phyloP scores from a whole-genome alignment of 495 filamentous ascomycete genomes.

The Lineolata rhizophorae region DNA sequence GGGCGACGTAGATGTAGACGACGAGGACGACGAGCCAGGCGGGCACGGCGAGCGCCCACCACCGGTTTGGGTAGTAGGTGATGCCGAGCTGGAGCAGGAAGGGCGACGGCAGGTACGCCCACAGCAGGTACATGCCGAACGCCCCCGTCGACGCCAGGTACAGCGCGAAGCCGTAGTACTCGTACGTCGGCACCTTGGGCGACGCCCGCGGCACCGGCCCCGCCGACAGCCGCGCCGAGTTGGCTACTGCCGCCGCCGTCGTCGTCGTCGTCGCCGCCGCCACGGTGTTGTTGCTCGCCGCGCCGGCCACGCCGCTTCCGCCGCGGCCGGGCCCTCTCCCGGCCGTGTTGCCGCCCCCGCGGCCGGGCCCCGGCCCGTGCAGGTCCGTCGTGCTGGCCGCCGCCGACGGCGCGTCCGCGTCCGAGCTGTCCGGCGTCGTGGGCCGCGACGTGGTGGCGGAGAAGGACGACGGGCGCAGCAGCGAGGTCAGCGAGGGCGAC shows the following conservation, averaged over 20 bases:
- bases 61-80: constrained; percentile 89
- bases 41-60: constrained; percentile 89
- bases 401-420: constrained; percentile 43
- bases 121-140: constrained; percentile 80
- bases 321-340: too few species aligned
- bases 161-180: constrained; percentile 96
- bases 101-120: constrained; percentile 81
- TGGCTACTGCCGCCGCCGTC: constrained; percentile 36
- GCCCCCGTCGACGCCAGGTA: constrained; percentile 64
- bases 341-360: too few species aligned
- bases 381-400: too few species aligned
- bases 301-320: too few species aligned
- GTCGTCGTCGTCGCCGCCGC: constrained; percentile 22
- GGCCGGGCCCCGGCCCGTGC: too few species aligned
- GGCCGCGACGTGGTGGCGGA: constrained; percentile 52
- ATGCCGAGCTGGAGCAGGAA: constrained; percentile 87
- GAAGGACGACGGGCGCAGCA: constrained; percentile 62
- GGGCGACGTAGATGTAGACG: constrained; percentile 82
- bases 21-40: constrained; percentile 73
- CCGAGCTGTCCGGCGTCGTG: constrained; percentile 76
- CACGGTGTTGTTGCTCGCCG: constrained; percentile 2
- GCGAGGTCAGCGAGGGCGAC: constrained; percentile 81
- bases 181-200: constrained; percentile 89
- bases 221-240: constrained; percentile 36
- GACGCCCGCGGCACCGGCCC: constrained; percentile 67